Evolutionary conservation across 2,329 filamentous ascomycete species (phyloP).

Genomic region (Nemania serpens): DNA sequence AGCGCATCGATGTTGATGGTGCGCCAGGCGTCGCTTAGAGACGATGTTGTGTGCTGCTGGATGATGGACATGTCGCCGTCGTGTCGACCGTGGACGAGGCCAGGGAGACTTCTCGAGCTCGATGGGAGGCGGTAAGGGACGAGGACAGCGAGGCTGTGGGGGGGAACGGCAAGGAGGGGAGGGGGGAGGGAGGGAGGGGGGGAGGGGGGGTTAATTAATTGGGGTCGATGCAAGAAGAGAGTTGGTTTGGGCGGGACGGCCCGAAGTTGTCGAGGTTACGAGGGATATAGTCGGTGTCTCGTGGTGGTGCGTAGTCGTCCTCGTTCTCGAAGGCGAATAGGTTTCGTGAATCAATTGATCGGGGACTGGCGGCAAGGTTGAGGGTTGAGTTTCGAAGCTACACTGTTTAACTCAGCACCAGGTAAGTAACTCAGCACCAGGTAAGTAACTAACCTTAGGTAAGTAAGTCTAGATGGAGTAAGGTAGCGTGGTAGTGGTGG

Average conservation of each 20-base stretch:
- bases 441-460: too few species aligned
- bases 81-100: not conserved
- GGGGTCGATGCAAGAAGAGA: constrained; percentile 19
- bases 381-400: constrained; percentile 13
- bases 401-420: not conserved
- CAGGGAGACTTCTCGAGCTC: not conserved
- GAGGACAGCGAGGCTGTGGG: constrained; percentile 13
- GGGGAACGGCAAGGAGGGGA: not conserved
- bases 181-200: not conserved
- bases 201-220: constrained; percentile 3
- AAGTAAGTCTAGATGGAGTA: not conserved
- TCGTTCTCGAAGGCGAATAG: not conserved
- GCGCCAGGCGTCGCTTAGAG: constrained; percentile 71
- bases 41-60: constrained; percentile 64
- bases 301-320: not conserved
- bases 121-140: not conserved
- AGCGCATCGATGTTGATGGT: constrained; percentile 94
- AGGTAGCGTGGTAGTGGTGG: constrained; percentile 5
- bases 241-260: constrained; percentile 12
- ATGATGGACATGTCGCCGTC: constrained; percentile 66
- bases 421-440: not conserved
- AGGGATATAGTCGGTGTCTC: not conserved
- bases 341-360: not conserved
- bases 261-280: constrained; percentile 1
- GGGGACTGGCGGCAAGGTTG: not conserved